A percentile compares a stretch with the other conserved stretches of the same genome.
These are phyloP conservation scores for button mushroom (Agaricus bisporus) DNA, from an alignment of 768 basidiomycete species.

Conservation along the genomic window DNA sequence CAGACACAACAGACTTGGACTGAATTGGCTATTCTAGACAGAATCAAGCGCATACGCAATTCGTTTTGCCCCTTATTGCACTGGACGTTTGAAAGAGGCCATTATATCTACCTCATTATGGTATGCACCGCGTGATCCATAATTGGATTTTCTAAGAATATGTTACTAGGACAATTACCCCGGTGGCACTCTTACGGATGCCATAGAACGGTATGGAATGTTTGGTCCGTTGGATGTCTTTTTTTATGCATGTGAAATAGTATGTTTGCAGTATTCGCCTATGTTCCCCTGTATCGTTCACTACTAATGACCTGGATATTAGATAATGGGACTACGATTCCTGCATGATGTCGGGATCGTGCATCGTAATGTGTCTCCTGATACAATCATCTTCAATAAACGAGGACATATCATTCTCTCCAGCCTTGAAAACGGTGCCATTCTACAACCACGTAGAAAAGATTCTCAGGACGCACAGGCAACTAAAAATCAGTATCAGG, in stretches of 20 bases:
- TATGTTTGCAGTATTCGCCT: constrained; percentile 18
- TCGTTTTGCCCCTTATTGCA: neutral
- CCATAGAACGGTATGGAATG: constrained; percentile 26
- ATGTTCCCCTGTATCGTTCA: neutral
- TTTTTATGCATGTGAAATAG: constrained; percentile 45
- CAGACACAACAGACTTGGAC: constrained; percentile 8
- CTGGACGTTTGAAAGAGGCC: constrained; percentile 3
- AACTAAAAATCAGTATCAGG: constrained; percentile 25
- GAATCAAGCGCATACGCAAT: neutral
- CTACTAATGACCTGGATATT: neutral
- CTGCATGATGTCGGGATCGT: constrained; percentile 42
- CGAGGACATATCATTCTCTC: constrained; percentile 42
- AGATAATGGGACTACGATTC: constrained; percentile 36
- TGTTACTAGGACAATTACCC: constrained; percentile 26
- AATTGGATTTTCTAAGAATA: too few species aligned
- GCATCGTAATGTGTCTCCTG: constrained; percentile 40
- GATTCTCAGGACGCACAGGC: neutral
- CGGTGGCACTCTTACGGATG: constrained; percentile 22
- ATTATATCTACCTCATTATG: constrained; percentile 4
- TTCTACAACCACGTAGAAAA: constrained; percentile 13
- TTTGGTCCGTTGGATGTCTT: constrained; percentile 28
- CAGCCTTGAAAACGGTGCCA: constrained; percentile 29
- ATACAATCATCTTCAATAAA: constrained; percentile 34
- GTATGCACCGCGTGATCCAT: neutral
- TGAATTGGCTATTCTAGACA: constrained; percentile 4